phyloP scores from a whole-genome alignment of 2,329 filamentous ascomycete species.

The Epichloe baconii region DNA sequence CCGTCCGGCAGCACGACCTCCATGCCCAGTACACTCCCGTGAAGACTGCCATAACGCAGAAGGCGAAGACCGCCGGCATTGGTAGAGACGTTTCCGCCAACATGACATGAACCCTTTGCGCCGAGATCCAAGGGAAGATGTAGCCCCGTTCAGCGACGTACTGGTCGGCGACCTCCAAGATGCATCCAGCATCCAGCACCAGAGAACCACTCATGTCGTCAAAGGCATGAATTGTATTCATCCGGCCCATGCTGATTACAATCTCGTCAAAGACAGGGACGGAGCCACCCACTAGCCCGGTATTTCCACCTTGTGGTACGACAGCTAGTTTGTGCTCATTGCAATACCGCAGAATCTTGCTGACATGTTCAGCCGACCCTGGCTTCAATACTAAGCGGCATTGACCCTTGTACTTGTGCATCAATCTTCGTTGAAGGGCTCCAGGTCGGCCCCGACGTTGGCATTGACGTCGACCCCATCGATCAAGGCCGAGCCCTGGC shows the following conservation, averaged over 20 bases:
- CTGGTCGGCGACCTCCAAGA: slow-evolving; percentile 79
- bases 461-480: slow-evolving; percentile 64
- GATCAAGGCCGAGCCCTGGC: slow-evolving; percentile 65
- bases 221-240: slow-evolving; percentile 86
- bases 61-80: slow-evolving; percentile 88
- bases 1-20: slow-evolving; percentile 91
- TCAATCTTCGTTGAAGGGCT: slow-evolving; percentile 94
- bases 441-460: slow-evolving; percentile 62
- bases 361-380: slow-evolving; percentile 72
- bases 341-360: slow-evolving; percentile 85
- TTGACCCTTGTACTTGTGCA: slow-evolving; percentile 95
- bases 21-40: slow-evolving; percentile 82
- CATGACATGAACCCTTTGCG: slow-evolving; percentile 91
- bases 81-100: slow-evolving; percentile 90
- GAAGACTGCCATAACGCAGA: slow-evolving; percentile 83
- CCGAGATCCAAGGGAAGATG: slow-evolving; percentile 88
- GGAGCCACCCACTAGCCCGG: slow-evolving; percentile 86
- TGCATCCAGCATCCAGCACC: slow-evolving; percentile 80
- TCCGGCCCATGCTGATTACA: slow-evolving; percentile 75
- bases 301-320: slow-evolving; percentile 94
- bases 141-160: slow-evolving; percentile 72
- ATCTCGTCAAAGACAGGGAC: slow-evolving; percentile 98
- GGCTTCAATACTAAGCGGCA: slow-evolving; percentile 80
- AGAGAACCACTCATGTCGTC: slow-evolving; percentile 86
- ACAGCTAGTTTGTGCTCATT: slow-evolving; percentile 86